Evolutionary conservation across 2,329 filamentous ascomycete species (phyloP).

Genomic region (Drechslerella coelobrocha): DNA sequence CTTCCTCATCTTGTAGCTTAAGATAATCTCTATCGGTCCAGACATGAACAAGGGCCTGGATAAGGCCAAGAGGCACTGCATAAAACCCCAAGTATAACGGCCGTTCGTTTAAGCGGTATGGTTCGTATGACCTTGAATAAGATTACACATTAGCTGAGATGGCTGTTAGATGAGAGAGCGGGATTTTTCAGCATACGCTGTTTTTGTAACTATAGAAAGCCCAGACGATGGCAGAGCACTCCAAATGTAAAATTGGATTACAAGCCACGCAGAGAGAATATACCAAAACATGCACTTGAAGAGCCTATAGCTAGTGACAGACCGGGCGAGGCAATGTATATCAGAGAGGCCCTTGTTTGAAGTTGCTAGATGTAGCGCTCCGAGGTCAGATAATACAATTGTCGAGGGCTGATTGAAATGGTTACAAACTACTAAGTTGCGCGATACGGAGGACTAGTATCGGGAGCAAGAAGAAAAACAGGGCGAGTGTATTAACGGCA

Average conservation of each 20-base stretch:
- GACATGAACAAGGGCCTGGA: conserved; percentile 53
- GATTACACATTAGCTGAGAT: neutral
- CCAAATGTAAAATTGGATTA: conserved; percentile 53
- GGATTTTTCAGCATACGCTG: conserved; percentile 45
- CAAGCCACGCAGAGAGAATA: conserved; percentile 52
- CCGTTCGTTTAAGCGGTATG: conserved; percentile 53
- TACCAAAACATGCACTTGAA: conserved; percentile 52
- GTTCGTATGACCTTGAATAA: conserved; percentile 50
- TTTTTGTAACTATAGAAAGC: conserved; percentile 52
- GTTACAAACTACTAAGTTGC: conserved; percentile 52
- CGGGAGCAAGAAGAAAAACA: conserved; percentile 53
- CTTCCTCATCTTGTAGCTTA: conserved; percentile 46
- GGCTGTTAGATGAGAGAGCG: neutral
- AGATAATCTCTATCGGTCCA: conserved; percentile 52
- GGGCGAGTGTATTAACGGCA: conserved; percentile 51
- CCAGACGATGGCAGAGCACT: conserved; percentile 50
- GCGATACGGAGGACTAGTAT: conserved; percentile 53
- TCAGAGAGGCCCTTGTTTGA: conserved; percentile 52
- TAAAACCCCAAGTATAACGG: conserved; percentile 53
- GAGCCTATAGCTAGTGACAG: conserved; percentile 50
- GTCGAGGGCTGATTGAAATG: neutral
- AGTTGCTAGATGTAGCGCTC: conserved; percentile 48
- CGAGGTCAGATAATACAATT: neutral
- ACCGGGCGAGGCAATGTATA: conserved; percentile 49
- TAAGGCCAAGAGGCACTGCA: conserved; percentile 50